phyloP scores from a whole-genome alignment of 140 eudicot genomes.

The Anethum foeniculum region DNA sequence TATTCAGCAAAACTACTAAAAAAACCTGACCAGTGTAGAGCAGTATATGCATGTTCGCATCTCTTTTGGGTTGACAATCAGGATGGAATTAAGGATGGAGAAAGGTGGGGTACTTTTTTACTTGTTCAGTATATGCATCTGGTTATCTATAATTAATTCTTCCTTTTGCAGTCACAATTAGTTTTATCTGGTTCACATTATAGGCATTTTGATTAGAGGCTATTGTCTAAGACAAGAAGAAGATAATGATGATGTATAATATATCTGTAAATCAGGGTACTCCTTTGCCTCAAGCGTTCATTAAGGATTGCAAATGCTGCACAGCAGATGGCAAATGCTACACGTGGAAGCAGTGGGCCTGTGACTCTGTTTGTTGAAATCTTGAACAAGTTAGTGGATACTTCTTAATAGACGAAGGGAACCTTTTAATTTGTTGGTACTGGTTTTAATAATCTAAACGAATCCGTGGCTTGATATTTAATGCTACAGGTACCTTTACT shows the following conservation, averaged over 20 bases:
- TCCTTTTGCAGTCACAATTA: background rate
- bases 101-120: conserved; percentile 42
- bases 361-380: conserved; percentile 93
- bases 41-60: conserved; percentile 97
- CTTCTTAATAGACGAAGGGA: background rate
- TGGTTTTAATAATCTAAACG: background rate
- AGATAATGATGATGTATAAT: background rate
- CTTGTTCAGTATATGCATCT: background rate
- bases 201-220: background rate
- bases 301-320: conserved; percentile 98
- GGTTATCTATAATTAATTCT: background rate
- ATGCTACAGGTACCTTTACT: conserved; percentile 68
- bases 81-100: conserved; percentile 96
- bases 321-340: conserved; percentile 91
- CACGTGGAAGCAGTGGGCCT: conserved; percentile 97
- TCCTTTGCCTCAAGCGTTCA: conserved; percentile 92
- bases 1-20: conserved; percentile 94
- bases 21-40: conserved; percentile 98
- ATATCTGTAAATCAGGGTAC: conserved; percentile 46
- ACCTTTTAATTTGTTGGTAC: background rate
- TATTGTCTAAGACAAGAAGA: background rate
- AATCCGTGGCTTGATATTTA: background rate
- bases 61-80: conserved; percentile 97
- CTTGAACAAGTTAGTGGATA: conserved; percentile 68
- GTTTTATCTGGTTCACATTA: background rate